These are phyloP conservation scores for Geotrichum fermentans DNA, from an alignment of 1,139 yeast genomes.

Conservation along the genomic window DNA sequence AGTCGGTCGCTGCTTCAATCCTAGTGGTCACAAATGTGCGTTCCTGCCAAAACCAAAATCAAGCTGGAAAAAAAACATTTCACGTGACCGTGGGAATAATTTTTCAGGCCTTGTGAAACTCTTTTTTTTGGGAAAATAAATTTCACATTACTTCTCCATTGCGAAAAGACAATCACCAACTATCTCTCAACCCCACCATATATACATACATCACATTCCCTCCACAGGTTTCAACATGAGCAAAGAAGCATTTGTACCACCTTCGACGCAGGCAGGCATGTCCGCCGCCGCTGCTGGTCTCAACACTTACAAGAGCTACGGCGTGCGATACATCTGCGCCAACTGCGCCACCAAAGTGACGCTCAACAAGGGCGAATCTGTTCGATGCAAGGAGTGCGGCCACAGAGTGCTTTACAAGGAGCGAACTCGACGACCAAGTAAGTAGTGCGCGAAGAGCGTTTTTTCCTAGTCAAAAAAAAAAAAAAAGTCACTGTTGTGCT, in stretches of 20 bases:
- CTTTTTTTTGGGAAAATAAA: neutral
- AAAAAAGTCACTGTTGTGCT: constrained; percentile 12
- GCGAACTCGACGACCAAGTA: constrained; percentile 92
- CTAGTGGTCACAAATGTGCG: too few species aligned
- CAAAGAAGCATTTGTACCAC: constrained; percentile 93
- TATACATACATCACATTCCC: too few species aligned
- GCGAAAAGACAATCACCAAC: neutral
- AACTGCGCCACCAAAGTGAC: constrained; percentile 91
- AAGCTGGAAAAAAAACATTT: neutral
- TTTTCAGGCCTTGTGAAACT: too few species aligned
- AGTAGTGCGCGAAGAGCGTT: constrained; percentile 18
- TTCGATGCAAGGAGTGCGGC: constrained; percentile 97
- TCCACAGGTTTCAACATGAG: too few species aligned
- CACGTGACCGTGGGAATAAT: neutral
- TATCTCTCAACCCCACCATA: neutral
- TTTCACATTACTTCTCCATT: neutral
- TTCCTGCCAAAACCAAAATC: too few species aligned
- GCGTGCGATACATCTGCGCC: constrained; percentile 92
- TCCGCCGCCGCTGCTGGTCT: constrained; percentile 63
- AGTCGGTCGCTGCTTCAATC: too few species aligned
- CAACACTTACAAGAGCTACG: constrained; percentile 67
- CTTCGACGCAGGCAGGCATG: constrained; percentile 63
- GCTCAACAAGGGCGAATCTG: constrained; percentile 89
- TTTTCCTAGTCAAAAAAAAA: constrained; percentile 8
- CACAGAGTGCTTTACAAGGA: constrained; percentile 96